These are phyloP conservation scores for Yamadazyma trypodendri DNA, from an alignment of 1,139 yeast genomes.

Conservation along the genomic window DNA sequence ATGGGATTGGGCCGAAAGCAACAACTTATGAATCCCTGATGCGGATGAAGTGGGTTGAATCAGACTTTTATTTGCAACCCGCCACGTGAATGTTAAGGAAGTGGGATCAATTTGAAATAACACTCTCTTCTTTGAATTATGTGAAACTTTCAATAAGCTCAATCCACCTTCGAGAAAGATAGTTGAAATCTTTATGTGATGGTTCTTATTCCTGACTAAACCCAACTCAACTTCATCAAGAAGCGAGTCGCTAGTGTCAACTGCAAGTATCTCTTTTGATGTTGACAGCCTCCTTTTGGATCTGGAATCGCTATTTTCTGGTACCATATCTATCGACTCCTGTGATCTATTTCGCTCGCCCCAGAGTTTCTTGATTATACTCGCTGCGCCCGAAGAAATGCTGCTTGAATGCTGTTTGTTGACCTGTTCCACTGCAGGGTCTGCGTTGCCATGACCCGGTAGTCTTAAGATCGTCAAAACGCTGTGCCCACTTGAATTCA, in stretches of 20 bases:
- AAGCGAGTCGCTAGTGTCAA: conserved; percentile 6
- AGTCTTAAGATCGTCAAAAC: conserved; percentile 22
- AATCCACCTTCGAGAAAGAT: conserved; percentile 43
- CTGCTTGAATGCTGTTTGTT: background rate
- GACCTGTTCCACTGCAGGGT: conserved; percentile 11
- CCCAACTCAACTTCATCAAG: conserved; percentile 9
- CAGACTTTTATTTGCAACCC: conserved; percentile 34
- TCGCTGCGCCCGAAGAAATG: background rate
- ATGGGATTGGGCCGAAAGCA: conserved; percentile 9
- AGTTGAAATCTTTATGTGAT: conserved; percentile 17
- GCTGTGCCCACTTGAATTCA: conserved; percentile 22
- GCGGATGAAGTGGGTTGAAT: conserved; percentile 4
- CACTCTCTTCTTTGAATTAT: conserved; percentile 59
- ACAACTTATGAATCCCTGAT: conserved; percentile 16
- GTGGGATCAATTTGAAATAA: conserved; percentile 32
- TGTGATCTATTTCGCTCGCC: conserved; percentile 11
- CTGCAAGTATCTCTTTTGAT: conserved; percentile 3
- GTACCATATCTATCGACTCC: conserved; percentile 11
- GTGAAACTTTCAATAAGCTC: conserved; percentile 63
- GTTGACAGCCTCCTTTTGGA: conserved; percentile 5
- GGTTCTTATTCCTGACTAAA: conserved; percentile 6
- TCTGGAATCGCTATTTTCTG: background rate
- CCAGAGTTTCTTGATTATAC: conserved; percentile 10
- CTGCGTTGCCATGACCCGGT: conserved; percentile 16
- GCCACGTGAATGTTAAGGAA: conserved; percentile 50